These are phyloP conservation scores for Citrullus mucosospermus DNA, from an alignment of 306 rosid species.

Conservation along the genomic window DNA sequence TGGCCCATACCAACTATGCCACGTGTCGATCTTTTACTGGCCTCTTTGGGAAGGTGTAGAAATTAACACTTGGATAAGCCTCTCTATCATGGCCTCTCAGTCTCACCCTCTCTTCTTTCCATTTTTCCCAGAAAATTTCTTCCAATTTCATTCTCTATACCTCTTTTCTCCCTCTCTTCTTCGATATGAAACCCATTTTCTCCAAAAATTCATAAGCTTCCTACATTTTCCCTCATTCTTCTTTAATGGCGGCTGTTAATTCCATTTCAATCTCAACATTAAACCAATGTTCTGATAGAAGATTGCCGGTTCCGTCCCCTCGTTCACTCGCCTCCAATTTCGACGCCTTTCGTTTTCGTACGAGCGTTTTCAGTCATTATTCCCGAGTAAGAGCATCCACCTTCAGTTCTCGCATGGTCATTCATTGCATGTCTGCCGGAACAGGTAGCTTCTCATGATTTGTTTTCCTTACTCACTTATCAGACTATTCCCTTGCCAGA, in stretches of 20 bases:
- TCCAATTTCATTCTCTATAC: conserved; percentile 6
- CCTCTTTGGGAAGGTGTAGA: not conserved
- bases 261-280: conserved; percentile 53
- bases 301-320: conserved; percentile 18
- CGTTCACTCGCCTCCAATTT: conserved; percentile 33
- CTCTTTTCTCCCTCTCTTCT: conserved; percentile 6
- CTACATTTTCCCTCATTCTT: not conserved
- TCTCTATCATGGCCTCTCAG: conserved; percentile 23
- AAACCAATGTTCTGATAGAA: conserved; percentile 38
- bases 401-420: conserved; percentile 32
- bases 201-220: conserved; percentile 14
- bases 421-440: conserved; percentile 52
- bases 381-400: conserved; percentile 22
- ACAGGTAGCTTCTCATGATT: conserved; percentile 30
- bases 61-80: conserved; percentile 58
- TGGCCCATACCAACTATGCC: conserved; percentile 10
- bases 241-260: conserved; percentile 58
- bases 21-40: conserved; percentile 30
- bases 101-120: conserved; percentile 8
- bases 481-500: not conserved
- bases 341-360: conserved; percentile 25
- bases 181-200: conserved; percentile 23
- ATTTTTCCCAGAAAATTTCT: not conserved
- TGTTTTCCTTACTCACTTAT: not conserved
- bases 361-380: conserved; percentile 22